Evolutionary conservation across 2,329 filamentous ascomycete genomes (phyloP), one percentile per base, ranked within the genome.

Genomic region (Parascedosporium putredinis): DNA sequence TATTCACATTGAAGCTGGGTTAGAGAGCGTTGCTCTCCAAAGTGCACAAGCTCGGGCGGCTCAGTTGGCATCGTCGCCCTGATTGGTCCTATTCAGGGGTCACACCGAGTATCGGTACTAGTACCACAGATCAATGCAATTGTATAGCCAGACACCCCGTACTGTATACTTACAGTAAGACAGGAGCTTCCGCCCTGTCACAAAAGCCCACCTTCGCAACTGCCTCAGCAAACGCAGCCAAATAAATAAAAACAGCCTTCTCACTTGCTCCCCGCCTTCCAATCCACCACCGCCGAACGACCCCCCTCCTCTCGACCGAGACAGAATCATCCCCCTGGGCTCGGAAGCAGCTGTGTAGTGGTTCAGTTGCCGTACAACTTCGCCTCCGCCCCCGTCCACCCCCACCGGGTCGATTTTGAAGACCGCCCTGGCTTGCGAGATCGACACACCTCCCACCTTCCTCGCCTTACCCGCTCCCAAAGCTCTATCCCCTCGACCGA

Each of bases 171-270:
- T 36, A 36, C 33, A 36, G 20, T 16, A 8, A 16, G 5, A 36
- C 9, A 42, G 38, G 20, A 42, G 38, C 38, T 42, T 20, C 18
- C 12, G 38, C 38, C 38, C 23, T 42, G n/a, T 20, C 38, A 42
- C 38, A 23, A 42, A 36, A 42, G 38, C 38, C 38, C 38, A 42
- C 38, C 20, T 42, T 42, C 38, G 20, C 18, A 42, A 42, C 38
- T 20, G 38, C 38, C 18, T 42, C 38, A 42, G 38, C 6, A 42
- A 20, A 20, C n/a, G 38, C 38, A 24, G 23, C 14, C 38, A 22
- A 42, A 42, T 42, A 42, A 42, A 42, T 42, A 20, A 42, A 20
- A 20, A 20, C 38, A 42, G 38, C 38, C 38, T 42, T 20, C 38
- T 42, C 14, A 20, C 38, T n/a, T 42, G 38, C 38, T 42, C 38